Conservation (phyloP, 2,329 filamentous ascomycete genomes). For the Immersiporthe knoxdaviesiana region DNA sequence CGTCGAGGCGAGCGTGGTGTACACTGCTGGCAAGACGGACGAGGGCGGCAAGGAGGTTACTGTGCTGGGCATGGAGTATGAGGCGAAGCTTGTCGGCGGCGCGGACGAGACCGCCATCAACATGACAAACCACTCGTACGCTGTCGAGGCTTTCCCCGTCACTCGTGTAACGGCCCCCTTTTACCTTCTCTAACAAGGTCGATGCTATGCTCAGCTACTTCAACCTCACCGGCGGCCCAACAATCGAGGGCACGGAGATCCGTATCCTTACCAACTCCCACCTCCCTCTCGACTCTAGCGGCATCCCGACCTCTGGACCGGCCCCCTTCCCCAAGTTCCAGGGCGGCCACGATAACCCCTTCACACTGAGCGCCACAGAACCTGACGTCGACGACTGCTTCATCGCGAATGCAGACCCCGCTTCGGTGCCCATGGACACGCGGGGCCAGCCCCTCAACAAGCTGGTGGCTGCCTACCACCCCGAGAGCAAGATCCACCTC, state of each 20-base stretch:
- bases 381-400: slow-evolving; percentile 93
- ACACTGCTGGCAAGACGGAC: slow-evolving; percentile 70
- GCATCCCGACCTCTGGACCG: slow-evolving; percentile 75
- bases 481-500: slow-evolving; percentile 74
- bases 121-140: slow-evolving; percentile 92
- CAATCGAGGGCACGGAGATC: slow-evolving; percentile 63
- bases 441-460: slow-evolving; percentile 64
- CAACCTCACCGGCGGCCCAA: slow-evolving; percentile 59
- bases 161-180: too few relatives aligned
- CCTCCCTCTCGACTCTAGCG: slow-evolving; percentile 72
- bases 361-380: slow-evolving; percentile 70
- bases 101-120: slow-evolving; percentile 90
- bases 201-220: slow-evolving; percentile 60
- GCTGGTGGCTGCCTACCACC: slow-evolving; percentile 74
- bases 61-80: slow-evolving; percentile 84
- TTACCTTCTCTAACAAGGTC: background rate
- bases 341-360: slow-evolving; percentile 59
- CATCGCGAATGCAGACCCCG: slow-evolving; percentile 68
- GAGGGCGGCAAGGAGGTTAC: slow-evolving; percentile 64
- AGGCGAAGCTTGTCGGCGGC: slow-evolving; percentile 77
- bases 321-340: slow-evolving; percentile 66
- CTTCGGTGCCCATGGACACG: slow-evolving; percentile 65
- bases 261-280: slow-evolving; percentile 68
- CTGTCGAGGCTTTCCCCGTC: slow-evolving; percentile 15
- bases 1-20: slow-evolving; percentile 76